Evolutionary conservation across 306 rosid species (phyloP).

Genomic region (Vigna angularis): DNA sequence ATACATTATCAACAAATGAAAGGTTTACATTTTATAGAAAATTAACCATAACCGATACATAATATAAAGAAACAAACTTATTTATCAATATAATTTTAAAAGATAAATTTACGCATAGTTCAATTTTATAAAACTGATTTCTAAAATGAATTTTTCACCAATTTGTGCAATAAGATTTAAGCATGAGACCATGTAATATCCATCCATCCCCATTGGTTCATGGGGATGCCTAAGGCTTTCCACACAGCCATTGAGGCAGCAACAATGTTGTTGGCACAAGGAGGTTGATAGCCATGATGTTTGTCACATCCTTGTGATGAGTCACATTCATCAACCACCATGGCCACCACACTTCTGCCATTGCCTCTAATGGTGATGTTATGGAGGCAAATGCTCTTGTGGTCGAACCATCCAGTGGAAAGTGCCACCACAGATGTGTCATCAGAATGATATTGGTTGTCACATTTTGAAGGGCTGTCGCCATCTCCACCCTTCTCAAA

Average conservation of each 20-base stretch:
- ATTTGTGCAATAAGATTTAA: not conserved
- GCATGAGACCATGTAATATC: constrained; percentile 38
- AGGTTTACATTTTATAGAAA: too few species aligned
- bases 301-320: constrained; percentile 56
- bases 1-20: too few species aligned
- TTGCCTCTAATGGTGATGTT: constrained; percentile 49
- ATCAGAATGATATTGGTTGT: constrained; percentile 47
- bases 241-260: constrained; percentile 53
- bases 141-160: too few species aligned
- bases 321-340: constrained; percentile 65
- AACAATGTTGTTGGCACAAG: constrained; percentile 55
- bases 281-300: constrained; percentile 52
- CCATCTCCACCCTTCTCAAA: constrained; percentile 59
- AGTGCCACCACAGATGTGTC: constrained; percentile 47
- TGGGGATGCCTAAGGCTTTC: constrained; percentile 45
- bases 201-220: constrained; percentile 34
- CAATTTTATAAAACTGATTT: too few species aligned
- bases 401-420: constrained; percentile 54
- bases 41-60: too few species aligned
- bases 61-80: too few species aligned
- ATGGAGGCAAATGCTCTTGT: constrained; percentile 46
- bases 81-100: too few species aligned
- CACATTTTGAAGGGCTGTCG: constrained; percentile 53
- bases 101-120: too few species aligned
- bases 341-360: constrained; percentile 53